Evolutionary conservation across 495 filamentous ascomycete genomes (phyloP).

Genomic region (Aspergillus taichungensis): DNA sequence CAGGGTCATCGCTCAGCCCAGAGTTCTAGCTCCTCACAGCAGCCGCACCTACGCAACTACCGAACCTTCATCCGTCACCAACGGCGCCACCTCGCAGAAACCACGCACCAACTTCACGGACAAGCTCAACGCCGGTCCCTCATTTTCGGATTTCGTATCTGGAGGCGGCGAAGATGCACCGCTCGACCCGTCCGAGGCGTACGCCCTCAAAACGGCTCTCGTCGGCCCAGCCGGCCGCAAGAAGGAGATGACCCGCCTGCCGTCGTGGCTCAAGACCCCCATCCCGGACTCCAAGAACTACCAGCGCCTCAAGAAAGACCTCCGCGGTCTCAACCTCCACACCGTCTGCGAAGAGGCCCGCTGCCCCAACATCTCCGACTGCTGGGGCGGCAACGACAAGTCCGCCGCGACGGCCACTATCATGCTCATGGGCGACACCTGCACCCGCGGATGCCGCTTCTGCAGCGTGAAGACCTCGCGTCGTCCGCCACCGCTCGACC

Average conservation of each 20-base stretch:
- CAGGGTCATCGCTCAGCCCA: slow-evolving; percentile 11
- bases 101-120: slow-evolving; percentile 65
- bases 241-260: slow-evolving; percentile 84
- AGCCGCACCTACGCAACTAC: slow-evolving; percentile 35
- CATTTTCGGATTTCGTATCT: slow-evolving; percentile 75
- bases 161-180: slow-evolving; percentile 42
- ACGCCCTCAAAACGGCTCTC: slow-evolving; percentile 62
- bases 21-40: slow-evolving; percentile 10
- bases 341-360: slow-evolving; percentile 97
- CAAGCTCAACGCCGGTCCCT: slow-evolving; percentile 69
- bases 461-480: slow-evolving; percentile 89
- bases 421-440: slow-evolving; percentile 99
- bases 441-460: slow-evolving; percentile 93
- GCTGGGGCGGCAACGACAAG: slow-evolving; percentile 89
- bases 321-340: slow-evolving; percentile 81
- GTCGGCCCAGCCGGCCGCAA: slow-evolving; percentile 70
- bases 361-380: slow-evolving; percentile 95
- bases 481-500: slow-evolving; percentile 72
- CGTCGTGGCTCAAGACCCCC: slow-evolving; percentile 91
- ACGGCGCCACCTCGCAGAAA: slow-evolving; percentile 21
- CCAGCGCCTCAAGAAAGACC: slow-evolving; percentile 87
- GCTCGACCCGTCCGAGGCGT: slow-evolving; percentile 49
- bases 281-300: slow-evolving; percentile 80
- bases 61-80: slow-evolving; percentile 28
- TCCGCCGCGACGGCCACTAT: slow-evolving; percentile 91